Evolutionary conservation across 305 asterid species (phyloP), one percentile per base, ranked within the genome.

Genomic region (Solanum hybrid): DNA sequence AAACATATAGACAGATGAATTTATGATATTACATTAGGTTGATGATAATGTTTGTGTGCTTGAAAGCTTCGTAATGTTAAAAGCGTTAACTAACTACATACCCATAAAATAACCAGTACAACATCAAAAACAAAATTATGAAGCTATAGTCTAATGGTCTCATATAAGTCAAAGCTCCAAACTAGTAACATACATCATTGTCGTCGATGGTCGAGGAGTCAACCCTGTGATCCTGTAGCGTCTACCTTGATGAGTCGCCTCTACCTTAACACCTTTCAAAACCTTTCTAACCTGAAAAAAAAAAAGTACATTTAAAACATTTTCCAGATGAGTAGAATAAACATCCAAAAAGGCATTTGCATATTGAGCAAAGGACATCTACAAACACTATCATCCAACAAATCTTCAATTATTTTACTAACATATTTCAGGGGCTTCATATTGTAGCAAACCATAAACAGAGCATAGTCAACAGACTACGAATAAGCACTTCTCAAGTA

Each of bases 221-320:
- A 97, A 5, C 73, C 96, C 95, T 0, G 94, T 12, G 22, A 96
- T 90, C 89, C 91, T 97, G 92, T 92, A 89, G 18, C 96, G 94
- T 42, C 92, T 92, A 10, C 87, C 93, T 31, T 24, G 89, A 80
- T 93, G 94, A 2, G 24, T 16, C 3, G 89, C 86, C 90, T 96
- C 94, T 37, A 97, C 95, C 91, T 40, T 92, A 8, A 96, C 86
- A 46, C 96, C 95, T 89, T 34, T 95, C 10, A 97, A 77, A n/a
- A 90, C 93, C 81, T 89, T 95, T 88, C 89, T 96, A 39, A 95
- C 90, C 99, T 97, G 86, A 35, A 87, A 85, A 69, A 77, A 77
- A 61, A 64, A 57, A 51, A 37, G 29, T 16, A 57, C 80, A 18
- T 26, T 11, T 14, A 37, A 33, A 69, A 67, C 11, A 28, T 35